Conservation (phyloP, 2,329 filamentous ascomycete species). For the Pseudocercospora ulei region DNA sequence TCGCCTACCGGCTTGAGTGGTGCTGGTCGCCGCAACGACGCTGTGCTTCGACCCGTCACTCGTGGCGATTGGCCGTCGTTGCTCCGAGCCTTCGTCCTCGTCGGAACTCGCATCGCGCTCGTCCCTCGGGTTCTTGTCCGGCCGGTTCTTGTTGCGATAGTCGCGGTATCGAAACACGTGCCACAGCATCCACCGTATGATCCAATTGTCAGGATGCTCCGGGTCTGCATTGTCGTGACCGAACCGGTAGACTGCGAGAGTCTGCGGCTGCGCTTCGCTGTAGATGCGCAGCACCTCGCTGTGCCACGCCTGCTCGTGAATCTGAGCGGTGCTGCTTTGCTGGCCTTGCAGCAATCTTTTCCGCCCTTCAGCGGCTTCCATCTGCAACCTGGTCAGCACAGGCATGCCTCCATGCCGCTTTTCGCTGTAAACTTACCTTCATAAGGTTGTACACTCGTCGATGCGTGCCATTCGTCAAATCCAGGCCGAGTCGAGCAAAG, state of each 20-base stretch:
- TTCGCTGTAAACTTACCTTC: slow-evolving; percentile 35
- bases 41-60: slow-evolving; percentile 10
- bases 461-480: slow-evolving; percentile 31
- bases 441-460: slow-evolving; percentile 36
- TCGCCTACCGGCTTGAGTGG: slow-evolving; percentile 7
- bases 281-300: slow-evolving; percentile 37
- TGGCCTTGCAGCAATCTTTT: slow-evolving; percentile 35
- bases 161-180: slow-evolving; percentile 42
- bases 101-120: slow-evolving; percentile 6
- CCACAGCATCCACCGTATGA: slow-evolving; percentile 44
- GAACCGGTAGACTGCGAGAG: slow-evolving; percentile 36
- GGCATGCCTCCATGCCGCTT: slow-evolving; percentile 36
- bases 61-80: slow-evolving; percentile 3
- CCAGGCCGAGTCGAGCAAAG: slow-evolving; percentile 36
- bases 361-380: slow-evolving; percentile 36
- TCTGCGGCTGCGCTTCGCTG: slow-evolving; percentile 33
- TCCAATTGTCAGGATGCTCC: slow-evolving; percentile 41
- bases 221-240: slow-evolving; percentile 35
- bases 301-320: slow-evolving; percentile 41
- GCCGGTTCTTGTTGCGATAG: slow-evolving; percentile 33
- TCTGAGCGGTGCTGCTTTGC: slow-evolving; percentile 36
- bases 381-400: slow-evolving; percentile 25
- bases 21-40: slow-evolving; percentile 4
- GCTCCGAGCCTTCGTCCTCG: slow-evolving; percentile 9
- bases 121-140: slow-evolving; percentile 9